Percentiles rank a stretch among this genome's conserved stretches.
These are phyloP conservation scores for Kodamaea nitidulidarum DNA, from an alignment of 805 yeast species.

Conservation along the genomic window DNA sequence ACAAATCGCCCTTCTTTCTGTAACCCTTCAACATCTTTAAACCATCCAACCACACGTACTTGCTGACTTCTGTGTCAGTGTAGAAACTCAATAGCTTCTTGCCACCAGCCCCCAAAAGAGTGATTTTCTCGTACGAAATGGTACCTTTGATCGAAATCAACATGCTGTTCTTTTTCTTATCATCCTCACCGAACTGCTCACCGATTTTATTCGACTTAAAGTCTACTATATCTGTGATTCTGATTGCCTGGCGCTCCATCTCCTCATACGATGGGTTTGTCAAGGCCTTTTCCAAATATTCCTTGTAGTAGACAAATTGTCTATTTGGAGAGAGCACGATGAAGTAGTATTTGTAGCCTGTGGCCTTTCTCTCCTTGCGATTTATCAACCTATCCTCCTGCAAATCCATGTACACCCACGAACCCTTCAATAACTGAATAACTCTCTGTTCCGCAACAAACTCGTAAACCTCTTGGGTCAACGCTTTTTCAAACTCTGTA, in stretches of 20 bases:
- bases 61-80: slow-evolving; percentile 64
- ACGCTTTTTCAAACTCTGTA: slow-evolving; percentile 44
- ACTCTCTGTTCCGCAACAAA: slow-evolving; percentile 76
- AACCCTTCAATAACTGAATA: slow-evolving; percentile 66
- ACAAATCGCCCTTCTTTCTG: slow-evolving; percentile 28
- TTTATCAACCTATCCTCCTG: slow-evolving; percentile 36
- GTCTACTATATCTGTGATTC: slow-evolving; percentile 46
- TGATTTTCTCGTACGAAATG: slow-evolving; percentile 52
- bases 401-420: slow-evolving; percentile 71
- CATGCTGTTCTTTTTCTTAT: slow-evolving; percentile 38
- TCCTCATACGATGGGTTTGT: slow-evolving; percentile 54
- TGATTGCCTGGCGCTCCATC: slow-evolving; percentile 50
- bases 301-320: slow-evolving; percentile 56
- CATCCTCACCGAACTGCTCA: slow-evolving; percentile 39
- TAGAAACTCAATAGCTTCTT: slow-evolving; percentile 53
- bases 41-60: slow-evolving; percentile 78
- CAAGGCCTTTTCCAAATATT: slow-evolving; percentile 45
- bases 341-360: slow-evolving; percentile 44
- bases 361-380: slow-evolving; percentile 21
- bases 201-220: slow-evolving; percentile 51
- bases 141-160: slow-evolving; percentile 56
- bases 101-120: slow-evolving; percentile 41
- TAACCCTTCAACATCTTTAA: slow-evolving; percentile 46
- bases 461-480: slow-evolving; percentile 56
- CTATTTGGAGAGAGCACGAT: slow-evolving; percentile 66